A percentile compares a stretch with the other conserved stretches of the same genome.
Evolutionary conservation across 2,329 filamentous ascomycete species (phyloP).

Genomic region (Sclerotinia sclerotiorum): DNA sequence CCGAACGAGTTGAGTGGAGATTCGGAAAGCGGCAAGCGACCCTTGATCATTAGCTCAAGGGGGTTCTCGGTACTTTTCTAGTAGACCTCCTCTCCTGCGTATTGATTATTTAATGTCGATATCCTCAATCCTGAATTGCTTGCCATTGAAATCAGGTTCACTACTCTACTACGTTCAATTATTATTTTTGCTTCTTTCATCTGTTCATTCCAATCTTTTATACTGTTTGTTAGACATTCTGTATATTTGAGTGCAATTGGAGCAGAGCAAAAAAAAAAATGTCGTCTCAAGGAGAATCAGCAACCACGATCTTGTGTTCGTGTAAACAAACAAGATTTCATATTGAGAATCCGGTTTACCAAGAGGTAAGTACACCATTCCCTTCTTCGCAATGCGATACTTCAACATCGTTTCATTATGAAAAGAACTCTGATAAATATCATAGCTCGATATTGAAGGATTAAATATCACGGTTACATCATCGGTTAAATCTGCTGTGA

Average conservation of each 20-base stretch:
- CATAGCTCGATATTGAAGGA: conserved; percentile 69
- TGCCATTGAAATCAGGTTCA: not conserved
- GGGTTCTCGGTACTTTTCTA: not conserved
- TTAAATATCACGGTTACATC: conserved; percentile 66
- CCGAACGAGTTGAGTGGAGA: not conserved
- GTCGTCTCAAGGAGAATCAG: conserved; percentile 29
- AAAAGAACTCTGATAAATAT: conserved; percentile 6
- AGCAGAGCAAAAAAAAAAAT: not conserved
- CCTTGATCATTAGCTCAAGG: not conserved
- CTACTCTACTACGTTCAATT: not conserved
- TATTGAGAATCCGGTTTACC: conserved; percentile 39
- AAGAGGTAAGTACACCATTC: conserved; percentile 32
- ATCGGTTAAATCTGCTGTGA: conserved; percentile 40
- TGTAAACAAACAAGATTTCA: conserved; percentile 41
- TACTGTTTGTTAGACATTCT: too few relatives aligned
- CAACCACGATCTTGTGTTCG: conserved; percentile 36
- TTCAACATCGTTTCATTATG: not conserved
- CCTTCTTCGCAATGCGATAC: too few relatives aligned
- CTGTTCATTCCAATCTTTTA: too few relatives aligned
- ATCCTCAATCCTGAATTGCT: not conserved
- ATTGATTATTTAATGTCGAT: not conserved
- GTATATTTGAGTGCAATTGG: not conserved
- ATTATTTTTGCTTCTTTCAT: not conserved
- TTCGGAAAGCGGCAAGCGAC: not conserved
- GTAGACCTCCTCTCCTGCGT: not conserved